These are phyloP conservation scores for Pyronema omphalodes DNA, from an alignment of 495 filamentous ascomycete genomes.

Conservation along the genomic window DNA sequence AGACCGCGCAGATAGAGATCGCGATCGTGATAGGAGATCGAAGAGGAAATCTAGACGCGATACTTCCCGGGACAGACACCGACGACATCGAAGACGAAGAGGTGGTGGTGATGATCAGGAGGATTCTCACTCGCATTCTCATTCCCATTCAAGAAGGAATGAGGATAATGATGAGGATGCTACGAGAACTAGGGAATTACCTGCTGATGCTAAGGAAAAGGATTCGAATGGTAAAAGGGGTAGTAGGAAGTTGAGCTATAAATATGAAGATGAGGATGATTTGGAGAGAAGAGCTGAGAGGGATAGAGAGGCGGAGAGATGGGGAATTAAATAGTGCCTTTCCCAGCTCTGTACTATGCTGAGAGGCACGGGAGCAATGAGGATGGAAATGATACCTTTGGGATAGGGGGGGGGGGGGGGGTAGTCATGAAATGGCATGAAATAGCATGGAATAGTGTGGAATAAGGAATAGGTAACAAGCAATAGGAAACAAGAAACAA, in stretches of 20 bases:
- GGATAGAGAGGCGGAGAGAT: slow-evolving; percentile 23
- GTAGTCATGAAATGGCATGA: no score
- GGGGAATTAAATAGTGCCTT: slow-evolving; percentile 9
- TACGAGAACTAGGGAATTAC: background rate
- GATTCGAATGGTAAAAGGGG: slow-evolving; percentile 16
- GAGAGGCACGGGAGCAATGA: no score
- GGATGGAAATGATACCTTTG: no score
- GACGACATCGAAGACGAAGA: background rate
- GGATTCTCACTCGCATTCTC: background rate
- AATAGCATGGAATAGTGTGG: no score
- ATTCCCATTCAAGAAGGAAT: no score
- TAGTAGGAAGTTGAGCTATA: slow-evolving; percentile 20
- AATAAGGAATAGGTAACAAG: no score
- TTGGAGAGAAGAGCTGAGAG: slow-evolving; percentile 23
- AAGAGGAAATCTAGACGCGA: background rate
- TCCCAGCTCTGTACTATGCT: no score
- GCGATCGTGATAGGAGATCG: background rate
- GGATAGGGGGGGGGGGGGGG: no score
- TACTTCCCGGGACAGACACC: background rate
- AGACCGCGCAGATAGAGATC: background rate
- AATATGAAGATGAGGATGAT: slow-evolving; percentile 23
- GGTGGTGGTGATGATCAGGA: background rate
- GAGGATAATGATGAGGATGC: background rate
- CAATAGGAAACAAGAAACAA: no score
- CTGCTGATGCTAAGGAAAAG: slow-evolving; percentile 3